phyloP scores from a whole-genome alignment of 306 rosid genomes.

The Purshia tridentata region DNA sequence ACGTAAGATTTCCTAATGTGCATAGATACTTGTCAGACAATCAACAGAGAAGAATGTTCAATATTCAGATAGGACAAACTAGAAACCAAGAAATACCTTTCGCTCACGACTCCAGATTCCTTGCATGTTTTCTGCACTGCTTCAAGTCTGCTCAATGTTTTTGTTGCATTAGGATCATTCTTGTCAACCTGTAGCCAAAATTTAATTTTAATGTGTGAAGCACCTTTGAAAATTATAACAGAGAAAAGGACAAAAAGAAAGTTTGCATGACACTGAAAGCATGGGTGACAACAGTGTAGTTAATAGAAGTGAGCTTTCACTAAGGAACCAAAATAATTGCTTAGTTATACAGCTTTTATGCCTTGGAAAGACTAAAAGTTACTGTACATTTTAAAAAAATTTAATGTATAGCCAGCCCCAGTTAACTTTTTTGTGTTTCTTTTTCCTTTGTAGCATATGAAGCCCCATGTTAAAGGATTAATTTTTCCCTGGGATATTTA shows the following conservation, averaged over 20 bases:
- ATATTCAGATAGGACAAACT: neutral
- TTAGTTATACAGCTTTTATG: neutral
- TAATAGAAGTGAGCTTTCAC: neutral
- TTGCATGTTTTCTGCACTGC: slow-evolving; percentile 72
- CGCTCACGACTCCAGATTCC: slow-evolving; percentile 69
- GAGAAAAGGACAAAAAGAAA: neutral
- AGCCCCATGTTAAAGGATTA: too few relatives aligned
- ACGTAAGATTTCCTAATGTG: slow-evolving; percentile 63
- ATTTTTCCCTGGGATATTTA: too few relatives aligned
- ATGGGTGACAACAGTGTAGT: neutral
- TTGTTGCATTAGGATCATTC: slow-evolving; percentile 81
- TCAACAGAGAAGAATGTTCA: neutral
- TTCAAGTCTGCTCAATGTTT: slow-evolving; percentile 76
- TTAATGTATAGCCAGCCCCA: too few relatives aligned
- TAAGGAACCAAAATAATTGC: neutral
- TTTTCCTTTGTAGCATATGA: too few relatives aligned
- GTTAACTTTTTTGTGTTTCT: too few relatives aligned
- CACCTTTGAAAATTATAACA: neutral
- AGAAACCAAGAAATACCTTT: slow-evolving; percentile 47
- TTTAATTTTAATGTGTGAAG: neutral
- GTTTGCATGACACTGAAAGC: neutral
- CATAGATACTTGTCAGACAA: slow-evolving; percentile 32
- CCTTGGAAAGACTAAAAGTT: neutral
- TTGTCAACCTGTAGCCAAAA: slow-evolving; percentile 62
- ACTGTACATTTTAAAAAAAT: neutral